phyloP scores from a whole-genome alignment of 495 filamentous ascomycete species.

The Geoglossum glabrum region DNA sequence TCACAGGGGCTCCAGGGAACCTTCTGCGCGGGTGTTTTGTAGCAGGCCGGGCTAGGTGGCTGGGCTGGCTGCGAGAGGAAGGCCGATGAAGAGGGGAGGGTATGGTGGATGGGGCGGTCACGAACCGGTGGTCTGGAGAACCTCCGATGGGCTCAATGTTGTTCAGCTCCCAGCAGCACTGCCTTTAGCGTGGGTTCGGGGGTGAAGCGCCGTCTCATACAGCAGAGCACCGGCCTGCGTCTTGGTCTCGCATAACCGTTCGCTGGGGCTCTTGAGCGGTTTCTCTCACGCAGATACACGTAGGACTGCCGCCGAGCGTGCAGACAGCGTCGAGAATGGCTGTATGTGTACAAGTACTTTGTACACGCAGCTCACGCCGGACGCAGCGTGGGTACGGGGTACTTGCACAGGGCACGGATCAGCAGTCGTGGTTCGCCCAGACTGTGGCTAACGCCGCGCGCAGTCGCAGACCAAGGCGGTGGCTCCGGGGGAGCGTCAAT shows the following conservation, averaged over 20 bases:
- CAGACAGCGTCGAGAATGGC: no score
- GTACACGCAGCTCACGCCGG: no score
- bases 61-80: no score
- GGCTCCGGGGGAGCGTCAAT: neutral
- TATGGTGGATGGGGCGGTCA: neutral
- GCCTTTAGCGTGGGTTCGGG: neutral
- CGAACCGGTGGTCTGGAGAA: neutral
- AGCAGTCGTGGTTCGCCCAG: no score
- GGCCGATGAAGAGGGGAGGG: neutral
- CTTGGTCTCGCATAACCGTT: neutral
- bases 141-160: neutral
- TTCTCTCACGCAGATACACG: neutral
- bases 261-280: neutral
- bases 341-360: no score
- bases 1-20: neutral
- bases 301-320: neutral
- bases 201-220: neutral
- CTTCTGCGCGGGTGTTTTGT: no score
- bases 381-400: no score
- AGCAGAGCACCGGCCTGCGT: neutral
- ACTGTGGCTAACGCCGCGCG: neutral
- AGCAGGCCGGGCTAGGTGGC: neutral
- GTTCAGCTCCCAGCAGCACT: neutral
- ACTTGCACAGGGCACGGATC: no score
- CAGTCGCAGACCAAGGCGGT: neutral